These are phyloP conservation scores for Fagopyrum homotropicum DNA, from an alignment of 148 eudicot genomes.

Conservation along the genomic window DNA sequence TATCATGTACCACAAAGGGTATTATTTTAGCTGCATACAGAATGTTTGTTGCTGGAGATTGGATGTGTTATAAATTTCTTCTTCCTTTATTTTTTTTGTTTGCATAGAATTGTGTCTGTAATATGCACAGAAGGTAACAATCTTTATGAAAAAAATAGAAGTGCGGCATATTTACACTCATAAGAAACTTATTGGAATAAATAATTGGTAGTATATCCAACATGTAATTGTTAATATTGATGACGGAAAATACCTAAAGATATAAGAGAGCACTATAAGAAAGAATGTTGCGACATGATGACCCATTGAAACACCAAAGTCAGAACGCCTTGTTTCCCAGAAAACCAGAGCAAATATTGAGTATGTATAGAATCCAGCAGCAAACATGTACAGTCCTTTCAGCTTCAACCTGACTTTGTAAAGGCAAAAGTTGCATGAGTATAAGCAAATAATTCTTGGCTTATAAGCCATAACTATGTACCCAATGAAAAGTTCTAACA, in stretches of 20 bases:
- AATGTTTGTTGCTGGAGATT: no score
- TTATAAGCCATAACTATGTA: not conserved
- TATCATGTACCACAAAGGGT: no score
- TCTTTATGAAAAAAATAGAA: not conserved
- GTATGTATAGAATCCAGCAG: slow-evolving; percentile 82
- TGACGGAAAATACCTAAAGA: slow-evolving; percentile 38
- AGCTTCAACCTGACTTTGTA: slow-evolving; percentile 58
- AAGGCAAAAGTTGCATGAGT: not conserved
- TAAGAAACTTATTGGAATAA: not conserved
- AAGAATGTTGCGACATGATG: slow-evolving; percentile 81
- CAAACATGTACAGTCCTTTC: slow-evolving; percentile 73
- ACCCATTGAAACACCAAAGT: slow-evolving; percentile 93
- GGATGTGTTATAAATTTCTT: no score
- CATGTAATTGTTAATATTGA: not conserved
- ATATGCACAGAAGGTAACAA: not conserved
- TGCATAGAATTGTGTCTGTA: no score
- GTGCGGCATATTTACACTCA: not conserved
- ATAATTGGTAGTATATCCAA: not conserved
- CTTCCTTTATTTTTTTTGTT: no score
- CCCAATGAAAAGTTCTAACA: slow-evolving; percentile 13
- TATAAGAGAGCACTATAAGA: slow-evolving; percentile 67
- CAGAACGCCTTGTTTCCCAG: slow-evolving; percentile 96
- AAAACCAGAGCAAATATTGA: slow-evolving; percentile 85
- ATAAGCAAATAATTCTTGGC: not conserved
- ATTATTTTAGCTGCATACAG: no score